Percentiles rank a stretch among this genome's conserved stretches.
Conservation (phyloP, 148 eudicot species). For the Linanthus parryae region DNA sequence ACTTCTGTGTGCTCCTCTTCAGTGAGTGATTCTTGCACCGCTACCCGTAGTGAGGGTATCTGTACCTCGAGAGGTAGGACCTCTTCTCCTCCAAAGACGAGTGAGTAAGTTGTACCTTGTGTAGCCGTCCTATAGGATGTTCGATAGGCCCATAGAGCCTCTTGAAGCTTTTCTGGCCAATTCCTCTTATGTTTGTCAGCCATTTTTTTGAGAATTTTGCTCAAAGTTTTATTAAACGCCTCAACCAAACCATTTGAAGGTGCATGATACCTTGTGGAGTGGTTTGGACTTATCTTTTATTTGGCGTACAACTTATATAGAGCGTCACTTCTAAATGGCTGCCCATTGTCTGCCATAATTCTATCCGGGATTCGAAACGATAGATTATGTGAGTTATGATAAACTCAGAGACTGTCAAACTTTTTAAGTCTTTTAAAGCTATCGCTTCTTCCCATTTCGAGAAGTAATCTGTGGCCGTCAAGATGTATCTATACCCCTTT, state of each 20-base stretch:
- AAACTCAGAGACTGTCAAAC: not conserved
- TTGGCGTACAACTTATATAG: slow-evolving; percentile 1
- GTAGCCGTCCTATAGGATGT: not conserved
- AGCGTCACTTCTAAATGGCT: not conserved
- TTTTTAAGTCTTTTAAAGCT: not conserved
- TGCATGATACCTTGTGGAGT: not conserved
- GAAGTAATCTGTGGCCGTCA: not conserved
- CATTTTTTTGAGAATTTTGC: not conserved
- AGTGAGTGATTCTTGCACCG: not conserved
- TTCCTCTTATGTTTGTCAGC: not conserved
- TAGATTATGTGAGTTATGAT: not conserved
- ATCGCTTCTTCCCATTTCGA: not conserved
- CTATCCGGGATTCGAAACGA: not conserved
- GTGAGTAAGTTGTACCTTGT: not conserved
- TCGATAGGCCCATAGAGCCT: not conserved
- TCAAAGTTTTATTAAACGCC: not conserved
- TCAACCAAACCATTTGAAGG: not conserved
- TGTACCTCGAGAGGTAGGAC: not conserved
- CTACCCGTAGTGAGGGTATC: not conserved
- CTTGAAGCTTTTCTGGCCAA: not conserved
- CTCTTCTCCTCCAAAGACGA: not conserved
- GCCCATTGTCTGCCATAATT: not conserved
- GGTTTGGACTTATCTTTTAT: not conserved
- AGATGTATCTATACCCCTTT: too few species aligned
- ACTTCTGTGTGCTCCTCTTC: not conserved